Percentiles rank a stretch among this genome's conserved stretches.
phyloP scores from a whole-genome alignment of 768 basidiomycete genomes.

The Serendipita sp. region DNA sequence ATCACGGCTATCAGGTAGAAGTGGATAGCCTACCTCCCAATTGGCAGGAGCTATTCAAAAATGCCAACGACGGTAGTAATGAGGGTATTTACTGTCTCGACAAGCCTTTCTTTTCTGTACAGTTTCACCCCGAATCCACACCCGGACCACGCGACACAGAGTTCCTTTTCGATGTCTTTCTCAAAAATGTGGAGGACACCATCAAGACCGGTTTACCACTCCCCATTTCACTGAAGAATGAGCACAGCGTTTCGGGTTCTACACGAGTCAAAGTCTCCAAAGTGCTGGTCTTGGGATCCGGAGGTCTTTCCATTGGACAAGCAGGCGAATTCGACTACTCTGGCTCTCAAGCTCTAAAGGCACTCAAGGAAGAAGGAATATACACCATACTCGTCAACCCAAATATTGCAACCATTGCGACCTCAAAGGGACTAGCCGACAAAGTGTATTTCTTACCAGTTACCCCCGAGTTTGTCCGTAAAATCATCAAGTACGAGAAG shows the following conservation, averaged over 20 bases:
- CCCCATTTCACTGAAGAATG: conserved; percentile 53
- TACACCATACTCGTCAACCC: conserved; percentile 98
- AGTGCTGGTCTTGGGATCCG: conserved; percentile 92
- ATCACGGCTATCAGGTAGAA: conserved; percentile 96
- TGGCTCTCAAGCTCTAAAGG: conserved; percentile 98
- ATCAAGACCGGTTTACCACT: conserved; percentile 34
- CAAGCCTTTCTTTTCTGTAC: conserved; percentile 95
- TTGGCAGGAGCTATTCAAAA: conserved; percentile 90
- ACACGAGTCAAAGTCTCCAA: conserved; percentile 67
- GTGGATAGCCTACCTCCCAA: conserved; percentile 54
- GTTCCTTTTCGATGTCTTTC: conserved; percentile 96
- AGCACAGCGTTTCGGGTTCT: not conserved
- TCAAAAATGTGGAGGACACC: conserved; percentile 70
- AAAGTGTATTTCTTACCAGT: conserved; percentile 99
- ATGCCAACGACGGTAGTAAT: conserved; percentile 94
- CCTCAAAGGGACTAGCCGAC: conserved; percentile 92
- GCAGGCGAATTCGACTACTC: conserved; percentile 99
- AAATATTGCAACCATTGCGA: conserved; percentile 97
- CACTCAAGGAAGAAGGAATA: conserved; percentile 95
- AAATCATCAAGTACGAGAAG: conserved; percentile 96
- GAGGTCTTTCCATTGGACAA: conserved; percentile 94
- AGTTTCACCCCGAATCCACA: conserved; percentile 96
- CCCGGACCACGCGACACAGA: conserved; percentile 97
- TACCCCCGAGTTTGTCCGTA: conserved; percentile 92
- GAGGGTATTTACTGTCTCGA: conserved; percentile 90